A percentile compares a stretch with the other conserved stretches of the same genome.
These are phyloP conservation scores for Vigna trinervia DNA, from an alignment of 306 rosid species.

Conservation along the genomic window DNA sequence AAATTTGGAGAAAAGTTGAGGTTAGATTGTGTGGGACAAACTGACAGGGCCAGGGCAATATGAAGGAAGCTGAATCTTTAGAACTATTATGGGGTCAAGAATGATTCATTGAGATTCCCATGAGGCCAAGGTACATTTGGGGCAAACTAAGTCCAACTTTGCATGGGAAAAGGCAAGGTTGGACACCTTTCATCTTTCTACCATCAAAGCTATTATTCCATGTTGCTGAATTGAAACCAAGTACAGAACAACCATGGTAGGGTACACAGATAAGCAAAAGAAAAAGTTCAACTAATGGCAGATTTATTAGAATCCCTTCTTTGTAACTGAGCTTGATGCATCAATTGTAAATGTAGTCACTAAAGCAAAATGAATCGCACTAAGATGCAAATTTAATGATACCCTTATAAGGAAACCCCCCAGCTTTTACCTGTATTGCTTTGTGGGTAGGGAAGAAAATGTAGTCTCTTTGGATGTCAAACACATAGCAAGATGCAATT, in stretches of 20 bases:
- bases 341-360: slow-evolving; percentile 68
- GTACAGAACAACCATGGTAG: background rate
- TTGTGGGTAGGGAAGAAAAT: background rate
- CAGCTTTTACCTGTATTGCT: background rate
- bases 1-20: background rate
- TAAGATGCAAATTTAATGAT: background rate
- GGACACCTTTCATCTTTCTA: background rate
- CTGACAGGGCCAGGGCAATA: background rate
- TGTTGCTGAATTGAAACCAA: background rate
- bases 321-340: slow-evolving; percentile 88
- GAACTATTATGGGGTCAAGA: background rate
- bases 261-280: background rate
- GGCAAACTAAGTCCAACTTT: background rate
- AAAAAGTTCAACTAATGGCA: slow-evolving; percentile 52
- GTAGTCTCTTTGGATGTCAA: background rate
- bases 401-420: background rate
- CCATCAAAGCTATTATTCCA: background rate
- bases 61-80: background rate
- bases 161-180: background rate
- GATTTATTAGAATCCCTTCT: slow-evolving; percentile 48
- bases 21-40: background rate
- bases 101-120: background rate
- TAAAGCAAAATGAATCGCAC: background rate
- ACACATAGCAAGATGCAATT: background rate
- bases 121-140: background rate